Evolutionary conservation across 192 early-diverging fungal species (phyloP).

Genomic region (Coemansia sp.): DNA sequence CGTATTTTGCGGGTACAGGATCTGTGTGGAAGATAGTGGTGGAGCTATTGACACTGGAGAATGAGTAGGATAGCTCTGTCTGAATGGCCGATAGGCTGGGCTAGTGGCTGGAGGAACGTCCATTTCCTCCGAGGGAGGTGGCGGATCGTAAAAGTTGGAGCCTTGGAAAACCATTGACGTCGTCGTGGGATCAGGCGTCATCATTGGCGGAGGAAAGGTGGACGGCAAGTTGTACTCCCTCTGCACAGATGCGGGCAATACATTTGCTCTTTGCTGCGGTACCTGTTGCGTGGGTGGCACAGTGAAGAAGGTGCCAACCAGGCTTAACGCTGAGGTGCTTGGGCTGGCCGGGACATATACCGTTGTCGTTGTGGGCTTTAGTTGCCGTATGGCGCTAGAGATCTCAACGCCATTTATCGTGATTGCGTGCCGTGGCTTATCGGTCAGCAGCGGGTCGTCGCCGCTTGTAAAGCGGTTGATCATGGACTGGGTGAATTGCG

Average conservation of each 20-base stretch:
- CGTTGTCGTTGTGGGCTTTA: neutral
- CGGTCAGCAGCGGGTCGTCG: neutral
- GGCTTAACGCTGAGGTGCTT: neutral
- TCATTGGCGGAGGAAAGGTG: neutral
- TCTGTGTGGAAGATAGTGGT: neutral
- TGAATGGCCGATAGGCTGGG: neutral
- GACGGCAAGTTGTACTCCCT: neutral
- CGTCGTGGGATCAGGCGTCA: neutral
- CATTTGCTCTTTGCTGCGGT: neutral
- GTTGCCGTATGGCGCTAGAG: slow-evolving; percentile 25
- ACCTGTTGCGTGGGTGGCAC: neutral
- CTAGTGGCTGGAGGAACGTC: neutral
- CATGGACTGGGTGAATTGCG: slow-evolving; percentile 2
- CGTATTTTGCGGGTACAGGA: slow-evolving; percentile 16
- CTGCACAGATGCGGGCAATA: neutral
- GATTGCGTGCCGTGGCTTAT: slow-evolving; percentile 20
- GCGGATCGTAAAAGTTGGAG: slow-evolving; percentile 3
- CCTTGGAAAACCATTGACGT: slow-evolving; percentile 10
- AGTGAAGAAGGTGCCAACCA: neutral
- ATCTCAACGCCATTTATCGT: slow-evolving; percentile 33
- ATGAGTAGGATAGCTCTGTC: neutral
- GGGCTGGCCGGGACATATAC: neutral
- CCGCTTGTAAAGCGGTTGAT: slow-evolving; percentile 5
- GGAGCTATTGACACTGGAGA: neutral
- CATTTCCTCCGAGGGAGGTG: neutral